Conservation (phyloP, 2,329 filamentous ascomycete genomes). For the Penicillium sp. region DNA sequence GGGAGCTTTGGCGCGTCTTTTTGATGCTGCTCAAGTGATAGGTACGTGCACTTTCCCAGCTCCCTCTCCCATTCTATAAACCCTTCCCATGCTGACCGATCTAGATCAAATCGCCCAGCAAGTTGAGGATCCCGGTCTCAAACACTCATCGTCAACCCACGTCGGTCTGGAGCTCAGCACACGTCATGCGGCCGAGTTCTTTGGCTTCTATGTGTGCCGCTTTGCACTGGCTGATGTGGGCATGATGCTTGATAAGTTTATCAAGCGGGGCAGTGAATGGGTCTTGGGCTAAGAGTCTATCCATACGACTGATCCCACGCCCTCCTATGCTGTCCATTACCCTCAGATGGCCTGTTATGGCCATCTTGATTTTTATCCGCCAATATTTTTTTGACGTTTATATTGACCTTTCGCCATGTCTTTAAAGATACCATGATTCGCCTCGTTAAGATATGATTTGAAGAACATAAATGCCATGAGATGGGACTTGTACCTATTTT, state of each 20-base stretch:
- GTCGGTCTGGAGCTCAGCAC: conserved; percentile 93
- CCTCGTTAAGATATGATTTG: conserved; percentile 20
- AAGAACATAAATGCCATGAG: conserved; percentile 25
- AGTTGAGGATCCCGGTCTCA: conserved; percentile 90
- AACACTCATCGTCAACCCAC: conserved; percentile 88
- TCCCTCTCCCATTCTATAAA: not conserved
- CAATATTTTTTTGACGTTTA: conserved; percentile 23
- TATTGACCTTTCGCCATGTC: conserved; percentile 17
- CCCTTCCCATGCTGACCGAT: conserved; percentile 9
- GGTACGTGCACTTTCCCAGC: conserved; percentile 56
- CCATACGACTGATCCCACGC: not conserved
- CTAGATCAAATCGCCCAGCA: conserved; percentile 92
- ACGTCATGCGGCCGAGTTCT: conserved; percentile 93
- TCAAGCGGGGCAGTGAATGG: conserved; percentile 97
- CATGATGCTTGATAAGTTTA: conserved; percentile 88
- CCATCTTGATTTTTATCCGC: conserved; percentile 6
- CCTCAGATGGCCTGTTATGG: not conserved
- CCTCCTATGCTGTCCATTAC: not conserved
- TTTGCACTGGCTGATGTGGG: conserved; percentile 87
- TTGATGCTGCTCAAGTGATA: conserved; percentile 88
- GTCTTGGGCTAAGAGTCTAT: conserved; percentile 56
- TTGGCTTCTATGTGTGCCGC: conserved; percentile 92
- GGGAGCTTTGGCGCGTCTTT: conserved; percentile 82
- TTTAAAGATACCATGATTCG: conserved; percentile 29
- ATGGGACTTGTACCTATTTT: conserved; percentile 9